These are phyloP conservation scores for Lasiodiplodia theobromae DNA, from an alignment of 2,329 filamentous ascomycete species.

Conservation along the genomic window DNA sequence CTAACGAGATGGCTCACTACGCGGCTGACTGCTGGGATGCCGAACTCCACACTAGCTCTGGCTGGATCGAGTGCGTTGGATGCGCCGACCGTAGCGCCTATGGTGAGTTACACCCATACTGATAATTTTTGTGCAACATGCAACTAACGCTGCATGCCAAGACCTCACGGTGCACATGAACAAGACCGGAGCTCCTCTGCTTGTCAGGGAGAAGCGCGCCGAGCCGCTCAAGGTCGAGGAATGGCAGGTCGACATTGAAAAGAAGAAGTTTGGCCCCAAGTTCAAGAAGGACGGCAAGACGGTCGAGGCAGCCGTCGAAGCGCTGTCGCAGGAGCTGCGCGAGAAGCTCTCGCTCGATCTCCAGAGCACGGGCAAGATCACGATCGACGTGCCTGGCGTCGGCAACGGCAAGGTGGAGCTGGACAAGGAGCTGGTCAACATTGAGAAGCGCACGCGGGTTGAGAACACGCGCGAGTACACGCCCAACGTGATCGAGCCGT, in stretches of 20 bases:
- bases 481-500: slow-evolving; percentile 96
- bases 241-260: slow-evolving; percentile 86
- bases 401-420: slow-evolving; percentile 79
- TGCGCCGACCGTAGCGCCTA: slow-evolving; percentile 96
- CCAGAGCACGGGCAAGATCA: slow-evolving; percentile 74
- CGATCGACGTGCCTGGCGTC: slow-evolving; percentile 73
- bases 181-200: slow-evolving; percentile 82
- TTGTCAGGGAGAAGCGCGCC: slow-evolving; percentile 82
- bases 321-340: slow-evolving; percentile 78
- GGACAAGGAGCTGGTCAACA: slow-evolving; percentile 77
- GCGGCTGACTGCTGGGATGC: slow-evolving; percentile 98
- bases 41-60: slow-evolving; percentile 86
- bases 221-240: slow-evolving; percentile 83
- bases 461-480: slow-evolving; percentile 91
- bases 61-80: slow-evolving; percentile 98
- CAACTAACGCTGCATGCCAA: slow-evolving; percentile 47
- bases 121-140: slow-evolving; percentile 85
- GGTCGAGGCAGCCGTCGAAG: slow-evolving; percentile 79
- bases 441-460: slow-evolving; percentile 82
- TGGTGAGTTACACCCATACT: slow-evolving; percentile 63
- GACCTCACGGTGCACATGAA: slow-evolving; percentile 88
- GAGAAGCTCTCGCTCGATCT: slow-evolving; percentile 81
- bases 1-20: slow-evolving; percentile 90
- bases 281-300: slow-evolving; percentile 95
- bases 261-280: slow-evolving; percentile 92